These are phyloP conservation scores for Lactifluus piperatus DNA, from an alignment of 768 basidiomycete genomes.

Conservation along the genomic window DNA sequence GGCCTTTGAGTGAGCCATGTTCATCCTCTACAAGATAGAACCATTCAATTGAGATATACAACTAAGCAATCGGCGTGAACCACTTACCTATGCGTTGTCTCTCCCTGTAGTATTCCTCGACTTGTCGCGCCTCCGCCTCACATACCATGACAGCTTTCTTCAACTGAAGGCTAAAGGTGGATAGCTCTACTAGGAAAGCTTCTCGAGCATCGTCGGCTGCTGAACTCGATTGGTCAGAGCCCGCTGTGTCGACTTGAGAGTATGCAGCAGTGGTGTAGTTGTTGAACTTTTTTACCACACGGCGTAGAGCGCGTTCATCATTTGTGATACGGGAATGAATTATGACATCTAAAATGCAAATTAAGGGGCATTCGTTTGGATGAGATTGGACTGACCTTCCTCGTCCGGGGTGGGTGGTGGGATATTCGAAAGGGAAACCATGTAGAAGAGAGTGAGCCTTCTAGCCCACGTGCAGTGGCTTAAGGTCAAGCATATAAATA, in stretches of 20 bases:
- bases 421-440: slow-evolving; percentile 26
- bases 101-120: slow-evolving; percentile 74
- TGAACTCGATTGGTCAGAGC: slow-evolving; percentile 23
- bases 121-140: slow-evolving; percentile 78
- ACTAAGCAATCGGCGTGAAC: background rate
- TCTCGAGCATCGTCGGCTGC: slow-evolving; percentile 65
- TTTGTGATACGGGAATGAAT: slow-evolving; percentile 76
- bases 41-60: slow-evolving; percentile 7
- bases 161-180: slow-evolving; percentile 63
- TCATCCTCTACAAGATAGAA: slow-evolving; percentile 46
- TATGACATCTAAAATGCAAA: slow-evolving; percentile 49
- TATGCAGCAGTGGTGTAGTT: slow-evolving; percentile 54
- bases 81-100: slow-evolving; percentile 60
- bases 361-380: background rate
- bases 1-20: slow-evolving; percentile 52
- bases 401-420: slow-evolving; percentile 49
- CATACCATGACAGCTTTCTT: slow-evolving; percentile 79
- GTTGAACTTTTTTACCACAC: slow-evolving; percentile 78
- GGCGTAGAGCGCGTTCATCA: slow-evolving; percentile 70
- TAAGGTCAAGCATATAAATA: too few species aligned
- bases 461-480: too few species aligned
- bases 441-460: background rate
- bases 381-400: slow-evolving; percentile 39
- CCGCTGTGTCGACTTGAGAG: slow-evolving; percentile 33
- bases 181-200: slow-evolving; percentile 69